phyloP scores from a whole-genome alignment of 495 filamentous ascomycete species.

The Apodospora peruviana region DNA sequence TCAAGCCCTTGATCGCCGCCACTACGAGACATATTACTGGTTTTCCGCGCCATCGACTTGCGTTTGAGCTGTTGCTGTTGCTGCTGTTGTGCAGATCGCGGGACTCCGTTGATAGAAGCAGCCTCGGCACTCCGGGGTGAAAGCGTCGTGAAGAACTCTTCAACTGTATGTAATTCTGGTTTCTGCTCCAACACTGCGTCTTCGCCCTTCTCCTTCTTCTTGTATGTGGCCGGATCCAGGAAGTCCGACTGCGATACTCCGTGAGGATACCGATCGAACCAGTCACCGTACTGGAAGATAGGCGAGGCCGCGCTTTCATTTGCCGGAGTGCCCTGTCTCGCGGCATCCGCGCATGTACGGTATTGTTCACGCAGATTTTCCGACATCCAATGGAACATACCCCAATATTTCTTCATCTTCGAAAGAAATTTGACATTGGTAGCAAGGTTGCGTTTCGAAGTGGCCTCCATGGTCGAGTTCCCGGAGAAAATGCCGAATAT shows the following conservation, averaged over 20 bases:
- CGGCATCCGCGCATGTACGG: conserved; percentile 75
- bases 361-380: conserved; percentile 91
- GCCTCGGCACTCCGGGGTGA: conserved; percentile 51
- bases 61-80: conserved; percentile 33
- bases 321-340: conserved; percentile 45
- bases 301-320: conserved; percentile 50
- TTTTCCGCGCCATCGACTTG: conserved; percentile 38
- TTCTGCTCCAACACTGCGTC: conserved; percentile 81
- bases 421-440: conserved; percentile 84
- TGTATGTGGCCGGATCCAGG: conserved; percentile 65
- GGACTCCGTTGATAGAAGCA: conserved; percentile 19
- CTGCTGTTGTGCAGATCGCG: conserved; percentile 19
- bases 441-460: conserved; percentile 79
- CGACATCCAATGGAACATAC: conserved; percentile 93
- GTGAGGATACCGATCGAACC: conserved; percentile 93
- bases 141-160: conserved; percentile 87
- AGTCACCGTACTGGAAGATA: conserved; percentile 96
- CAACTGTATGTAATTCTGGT: conserved; percentile 84
- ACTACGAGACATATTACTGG: conserved; percentile 30
- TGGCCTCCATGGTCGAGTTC: conserved; percentile 65
- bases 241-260: conserved; percentile 80
- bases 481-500: conserved; percentile 84
- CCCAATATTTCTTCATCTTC: conserved; percentile 97
- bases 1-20: conserved; percentile 33
- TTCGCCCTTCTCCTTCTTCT: conserved; percentile 67